Conservation (phyloP, 768 basidiomycete genomes). For the Jaapia argillacea region DNA sequence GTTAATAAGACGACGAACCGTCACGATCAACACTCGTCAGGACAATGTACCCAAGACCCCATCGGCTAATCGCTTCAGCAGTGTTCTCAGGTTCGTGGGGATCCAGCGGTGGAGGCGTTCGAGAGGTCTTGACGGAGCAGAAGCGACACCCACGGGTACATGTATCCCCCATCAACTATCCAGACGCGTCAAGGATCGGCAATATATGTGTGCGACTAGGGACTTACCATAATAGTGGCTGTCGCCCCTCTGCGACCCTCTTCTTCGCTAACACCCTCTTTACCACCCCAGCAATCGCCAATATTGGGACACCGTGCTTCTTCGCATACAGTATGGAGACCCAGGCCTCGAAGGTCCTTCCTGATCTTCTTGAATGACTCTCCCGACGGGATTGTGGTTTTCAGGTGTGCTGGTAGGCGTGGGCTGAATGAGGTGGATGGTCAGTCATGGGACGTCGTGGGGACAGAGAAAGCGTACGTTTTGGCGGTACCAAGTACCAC, state of each 20-base stretch:
- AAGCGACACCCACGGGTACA: constrained; percentile 97
- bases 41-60: constrained; percentile 98
- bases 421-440: constrained; percentile 37
- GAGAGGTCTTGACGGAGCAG: constrained; percentile 93
- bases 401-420: constrained; percentile 78
- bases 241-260: constrained; percentile 81
- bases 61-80: constrained; percentile 94
- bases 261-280: constrained; percentile 48
- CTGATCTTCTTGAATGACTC: constrained; percentile 87
- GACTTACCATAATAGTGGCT: constrained; percentile 91
- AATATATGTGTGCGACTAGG: background rate
- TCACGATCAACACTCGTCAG: constrained; percentile 95
- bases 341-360: constrained; percentile 86
- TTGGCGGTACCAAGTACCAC: constrained; percentile 65
- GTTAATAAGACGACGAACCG: too few species aligned
- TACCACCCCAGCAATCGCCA: constrained; percentile 99
- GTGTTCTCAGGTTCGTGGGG: constrained; percentile 97
- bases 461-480: constrained; percentile 35
- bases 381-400: constrained; percentile 88
- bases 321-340: constrained; percentile 94
- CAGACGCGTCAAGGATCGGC: constrained; percentile 1
- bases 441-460: background rate
- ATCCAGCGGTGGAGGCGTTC: constrained; percentile 81
- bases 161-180: constrained; percentile 95
- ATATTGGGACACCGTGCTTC: constrained; percentile 99